phyloP scores from a whole-genome alignment of 306 rosid genomes.

The Ziziphus jujuba region DNA sequence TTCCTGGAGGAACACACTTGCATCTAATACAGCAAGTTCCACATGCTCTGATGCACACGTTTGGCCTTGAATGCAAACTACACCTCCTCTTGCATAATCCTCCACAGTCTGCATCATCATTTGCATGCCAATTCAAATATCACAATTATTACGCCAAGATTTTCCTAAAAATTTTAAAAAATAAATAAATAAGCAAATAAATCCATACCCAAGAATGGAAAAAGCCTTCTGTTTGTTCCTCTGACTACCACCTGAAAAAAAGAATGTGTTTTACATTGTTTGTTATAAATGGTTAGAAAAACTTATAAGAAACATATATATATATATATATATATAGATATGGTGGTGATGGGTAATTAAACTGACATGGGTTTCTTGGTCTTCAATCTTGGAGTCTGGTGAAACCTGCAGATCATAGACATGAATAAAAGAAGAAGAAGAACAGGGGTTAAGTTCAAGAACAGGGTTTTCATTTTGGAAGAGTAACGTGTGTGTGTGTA shows the following conservation, averaged over 20 bases:
- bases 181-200: no score
- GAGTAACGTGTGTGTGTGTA: no score
- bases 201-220: conserved; percentile 21
- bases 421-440: background rate
- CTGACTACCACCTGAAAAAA: conserved; percentile 14
- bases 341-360: background rate
- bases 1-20: conserved; percentile 51
- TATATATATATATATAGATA: background rate
- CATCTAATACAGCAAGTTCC: conserved; percentile 45
- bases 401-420: conserved; percentile 16
- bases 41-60: conserved; percentile 38
- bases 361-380: conserved; percentile 23
- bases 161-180: background rate
- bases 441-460: no score
- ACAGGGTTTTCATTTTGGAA: no score
- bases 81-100: conserved; percentile 30
- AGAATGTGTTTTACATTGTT: no score
- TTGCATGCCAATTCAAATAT: background rate
- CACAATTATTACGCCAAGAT: background rate
- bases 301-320: no score
- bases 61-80: conserved; percentile 41
- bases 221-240: conserved; percentile 35
- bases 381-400: conserved; percentile 18
- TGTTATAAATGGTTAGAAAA: background rate
- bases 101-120: conserved; percentile 27